Base-by-base conservation (phyloP, 2,329 filamentous ascomycete species). In the Beauveria pseudobassiana region DNA sequence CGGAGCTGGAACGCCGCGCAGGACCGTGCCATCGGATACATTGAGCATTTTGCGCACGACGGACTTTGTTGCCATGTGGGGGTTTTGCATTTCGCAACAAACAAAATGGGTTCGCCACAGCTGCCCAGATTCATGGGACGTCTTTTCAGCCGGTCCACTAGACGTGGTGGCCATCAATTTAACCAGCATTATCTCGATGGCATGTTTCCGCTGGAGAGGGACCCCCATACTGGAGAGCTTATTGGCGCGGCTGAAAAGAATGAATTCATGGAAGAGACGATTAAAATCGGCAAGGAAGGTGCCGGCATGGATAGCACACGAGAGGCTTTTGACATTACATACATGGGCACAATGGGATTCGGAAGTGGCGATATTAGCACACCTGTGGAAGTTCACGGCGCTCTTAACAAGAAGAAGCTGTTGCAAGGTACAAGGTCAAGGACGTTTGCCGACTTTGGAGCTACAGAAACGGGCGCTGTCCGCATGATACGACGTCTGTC, bases 11-110 rank as follows among this genome's bases (percentile, higher is more conserved):
- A 70, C 1, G 70, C 76, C 1, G 72, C 77, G 9, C 73, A 78
- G 5, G 77, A 78, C 64, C 75, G 77, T 46, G 82, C 82, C 3
- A 86, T 93, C 57, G 80, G 82, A 6, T 81, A 92, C 65, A 87
- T 95, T 45, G 90, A 95, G 73, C 90, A 95, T 72, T 95, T 93
- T 68, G 87, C 87, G 3, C 89, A 82, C 81, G 9, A 82, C 79
- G 18, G 90, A 95, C 67, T 89, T 91, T 66, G 89, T 93, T 2
- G 82, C 89, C 4, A 76, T 86, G 10, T 90, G 88, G 81, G 90
- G 1, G 84, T 92, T 6, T 76, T 93, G 42, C 82, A 89, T 70
- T 91, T 90, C 69, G 78, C 80, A 2, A 78, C 75, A 30, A 80
- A 82, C 57, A 65, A 62, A 16, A 72, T 75, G 69, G 69, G 67